phyloP scores from a whole-genome alignment of 2,329 filamentous ascomycete genomes.

The Neopestalotiopsis clavispora region DNA sequence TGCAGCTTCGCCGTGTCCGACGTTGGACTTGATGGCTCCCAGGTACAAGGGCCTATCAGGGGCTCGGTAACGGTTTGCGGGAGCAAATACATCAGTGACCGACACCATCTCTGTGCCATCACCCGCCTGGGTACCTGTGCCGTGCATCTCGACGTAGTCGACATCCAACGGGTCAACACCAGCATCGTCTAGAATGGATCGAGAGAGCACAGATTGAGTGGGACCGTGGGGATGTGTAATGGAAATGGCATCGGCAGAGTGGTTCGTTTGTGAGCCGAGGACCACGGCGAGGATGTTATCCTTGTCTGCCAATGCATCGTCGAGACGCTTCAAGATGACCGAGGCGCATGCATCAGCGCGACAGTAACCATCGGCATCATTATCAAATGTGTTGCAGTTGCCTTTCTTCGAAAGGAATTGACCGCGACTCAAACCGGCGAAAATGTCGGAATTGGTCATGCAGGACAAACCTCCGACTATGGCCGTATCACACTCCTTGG shows the following conservation, averaged over 20 bases:
- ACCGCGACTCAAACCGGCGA: conserved; percentile 74
- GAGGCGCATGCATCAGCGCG: conserved; percentile 78
- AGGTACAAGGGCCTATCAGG: conserved; percentile 61
- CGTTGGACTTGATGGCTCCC: conserved; percentile 67
- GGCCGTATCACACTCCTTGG: conserved; percentile 80
- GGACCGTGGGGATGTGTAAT: conserved; percentile 84
- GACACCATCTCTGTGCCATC: conserved; percentile 84
- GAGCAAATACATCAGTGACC: conserved; percentile 63
- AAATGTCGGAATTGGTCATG: conserved; percentile 81
- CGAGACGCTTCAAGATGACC: conserved; percentile 78
- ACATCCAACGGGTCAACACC: conserved; percentile 78
- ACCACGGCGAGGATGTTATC: conserved; percentile 81
- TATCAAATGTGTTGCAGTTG: conserved; percentile 81
- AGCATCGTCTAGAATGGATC: conserved; percentile 71
- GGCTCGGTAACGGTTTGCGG: conserved; percentile 49
- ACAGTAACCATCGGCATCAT: conserved; percentile 82
- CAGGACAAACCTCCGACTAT: conserved; percentile 80
- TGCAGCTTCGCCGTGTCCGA: conserved; percentile 67
- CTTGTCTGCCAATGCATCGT: conserved; percentile 77
- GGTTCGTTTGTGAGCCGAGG: conserved; percentile 76
- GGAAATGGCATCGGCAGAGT: conserved; percentile 79
- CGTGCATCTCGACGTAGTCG: conserved; percentile 88
- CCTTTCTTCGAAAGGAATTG: conserved; percentile 80
- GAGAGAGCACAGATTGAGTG: conserved; percentile 75
- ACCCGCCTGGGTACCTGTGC: conserved; percentile 84